These are phyloP conservation scores for Microdochium paspali DNA, from an alignment of 2,329 filamentous ascomycete genomes.

Conservation along the genomic window DNA sequence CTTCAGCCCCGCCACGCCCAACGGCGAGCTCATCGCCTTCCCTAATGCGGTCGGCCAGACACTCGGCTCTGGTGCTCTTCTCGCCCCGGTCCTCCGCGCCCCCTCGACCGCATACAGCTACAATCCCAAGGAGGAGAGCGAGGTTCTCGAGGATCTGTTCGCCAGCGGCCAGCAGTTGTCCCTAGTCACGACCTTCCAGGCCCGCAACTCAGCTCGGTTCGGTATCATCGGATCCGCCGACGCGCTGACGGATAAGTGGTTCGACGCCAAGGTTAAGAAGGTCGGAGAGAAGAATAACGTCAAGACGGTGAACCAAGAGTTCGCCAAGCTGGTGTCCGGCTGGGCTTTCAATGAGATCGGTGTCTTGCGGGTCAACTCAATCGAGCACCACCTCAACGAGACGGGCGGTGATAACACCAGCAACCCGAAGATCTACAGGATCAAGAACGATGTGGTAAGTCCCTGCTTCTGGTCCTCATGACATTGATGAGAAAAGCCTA, in stretches of 20 bases:
- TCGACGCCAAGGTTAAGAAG: constrained; percentile 68
- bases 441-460: constrained; percentile 95
- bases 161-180: constrained; percentile 75
- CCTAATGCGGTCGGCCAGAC: constrained; percentile 73
- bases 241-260: constrained; percentile 82
- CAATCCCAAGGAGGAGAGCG: constrained; percentile 78
- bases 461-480: not conserved
- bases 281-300: constrained; percentile 37
- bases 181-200: constrained; percentile 80
- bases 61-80: constrained; percentile 67
- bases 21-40: constrained; percentile 60
- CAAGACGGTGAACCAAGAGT: constrained; percentile 71
- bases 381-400: constrained; percentile 67
- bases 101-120: constrained; percentile 85
- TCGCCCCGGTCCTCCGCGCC: constrained; percentile 75
- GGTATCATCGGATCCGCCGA: constrained; percentile 79
- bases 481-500: no score
- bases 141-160: constrained; percentile 70
- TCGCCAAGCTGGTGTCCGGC: constrained; percentile 75
- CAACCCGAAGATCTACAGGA: constrained; percentile 84
- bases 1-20: constrained; percentile 55
- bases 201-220: constrained; percentile 86
- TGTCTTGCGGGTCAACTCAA: constrained; percentile 72
- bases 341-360: constrained; percentile 96
- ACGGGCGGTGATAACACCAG: constrained; percentile 43